These are phyloP conservation scores for Beauveria bassiana DNA, from an alignment of 2,329 filamentous ascomycete genomes.

Conservation along the genomic window DNA sequence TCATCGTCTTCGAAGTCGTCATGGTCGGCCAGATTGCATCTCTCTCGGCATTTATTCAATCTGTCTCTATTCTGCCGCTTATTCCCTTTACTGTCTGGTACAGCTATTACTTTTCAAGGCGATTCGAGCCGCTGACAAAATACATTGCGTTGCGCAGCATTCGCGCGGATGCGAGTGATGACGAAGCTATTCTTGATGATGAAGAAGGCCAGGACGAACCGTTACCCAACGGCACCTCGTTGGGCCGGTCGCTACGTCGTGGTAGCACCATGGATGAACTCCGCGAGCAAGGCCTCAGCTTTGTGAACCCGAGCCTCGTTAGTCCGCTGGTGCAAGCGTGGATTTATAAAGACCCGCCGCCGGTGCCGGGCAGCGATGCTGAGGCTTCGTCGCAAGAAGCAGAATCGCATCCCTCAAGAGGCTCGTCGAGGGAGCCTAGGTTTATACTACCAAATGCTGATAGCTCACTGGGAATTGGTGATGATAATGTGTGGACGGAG, in stretches of 20 bases:
- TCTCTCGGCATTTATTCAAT: conserved; percentile 63
- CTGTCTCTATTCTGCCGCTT: conserved; percentile 67
- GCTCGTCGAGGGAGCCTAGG: conserved; percentile 14
- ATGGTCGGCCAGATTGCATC: conserved; percentile 82
- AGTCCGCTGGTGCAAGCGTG: conserved; percentile 62
- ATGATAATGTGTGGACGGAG: conserved; percentile 32
- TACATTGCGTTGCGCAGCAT: conserved; percentile 91
- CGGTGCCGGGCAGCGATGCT: conserved; percentile 19
- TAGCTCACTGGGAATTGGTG: conserved; percentile 30
- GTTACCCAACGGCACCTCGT: neutral
- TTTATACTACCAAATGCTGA: conserved; percentile 27
- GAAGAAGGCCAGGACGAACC: conserved; percentile 13
- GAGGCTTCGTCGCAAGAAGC: conserved; percentile 17
- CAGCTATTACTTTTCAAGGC: conserved; percentile 68
- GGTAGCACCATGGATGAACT: conserved; percentile 65
- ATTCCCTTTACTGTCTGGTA: conserved; percentile 82
- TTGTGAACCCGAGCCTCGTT: conserved; percentile 70
- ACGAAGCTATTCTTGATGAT: conserved; percentile 28
- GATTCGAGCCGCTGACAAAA: conserved; percentile 81
- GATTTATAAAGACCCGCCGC: conserved; percentile 54
- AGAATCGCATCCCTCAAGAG: conserved; percentile 12
- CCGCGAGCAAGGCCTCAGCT: conserved; percentile 60
- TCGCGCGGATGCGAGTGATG: conserved; percentile 39
- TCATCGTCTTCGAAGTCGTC: conserved; percentile 83
- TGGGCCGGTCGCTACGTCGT: conserved; percentile 37